A percentile compares a stretch with the other conserved stretches of the same genome.
Conservation (phyloP, 768 basidiomycete genomes). For the Kwoniella mangroviensis region DNA sequence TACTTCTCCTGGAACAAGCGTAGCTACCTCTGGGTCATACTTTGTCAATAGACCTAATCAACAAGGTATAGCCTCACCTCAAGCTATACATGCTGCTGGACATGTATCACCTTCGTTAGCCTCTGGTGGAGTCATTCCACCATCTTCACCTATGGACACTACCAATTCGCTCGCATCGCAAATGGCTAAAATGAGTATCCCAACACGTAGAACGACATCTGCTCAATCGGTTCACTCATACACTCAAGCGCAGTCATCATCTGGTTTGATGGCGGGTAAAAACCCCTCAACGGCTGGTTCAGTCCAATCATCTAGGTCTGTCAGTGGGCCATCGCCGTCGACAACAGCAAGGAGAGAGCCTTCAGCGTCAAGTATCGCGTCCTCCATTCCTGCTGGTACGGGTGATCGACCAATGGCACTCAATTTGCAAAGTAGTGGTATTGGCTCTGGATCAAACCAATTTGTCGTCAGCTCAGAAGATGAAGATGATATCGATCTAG, state of each 20-base stretch:
- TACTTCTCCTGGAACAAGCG: not conserved
- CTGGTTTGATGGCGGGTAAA: not conserved
- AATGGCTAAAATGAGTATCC: conserved; percentile 29
- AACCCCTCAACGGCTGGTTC: conserved; percentile 2
- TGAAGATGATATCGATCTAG: conserved; percentile 21
- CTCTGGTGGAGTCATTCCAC: conserved; percentile 21
- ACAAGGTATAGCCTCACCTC: not conserved
- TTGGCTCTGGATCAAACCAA: not conserved
- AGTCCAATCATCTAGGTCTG: conserved; percentile 3
- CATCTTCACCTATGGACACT: conserved; percentile 32
- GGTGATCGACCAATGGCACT: conserved; percentile 21
- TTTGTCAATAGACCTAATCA: conserved; percentile 15
- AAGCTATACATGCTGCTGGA: conserved; percentile 20
- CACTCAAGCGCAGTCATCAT: not conserved
- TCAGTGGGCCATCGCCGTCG: conserved; percentile 2
- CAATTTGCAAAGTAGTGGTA: not conserved
- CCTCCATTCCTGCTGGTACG: conserved; percentile 25
- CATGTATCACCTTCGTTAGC: conserved; percentile 14
- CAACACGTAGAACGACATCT: conserved; percentile 13
- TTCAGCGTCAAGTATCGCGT: conserved; percentile 27
- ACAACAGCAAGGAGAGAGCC: conserved; percentile 36
- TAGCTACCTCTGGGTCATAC: conserved; percentile 8
- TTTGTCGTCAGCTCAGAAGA: conserved; percentile 20
- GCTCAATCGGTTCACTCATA: conserved; percentile 5
- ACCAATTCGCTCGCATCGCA: conserved; percentile 31